Conservation (phyloP, 768 basidiomycete genomes). For the Auricularia sp. region DNA sequence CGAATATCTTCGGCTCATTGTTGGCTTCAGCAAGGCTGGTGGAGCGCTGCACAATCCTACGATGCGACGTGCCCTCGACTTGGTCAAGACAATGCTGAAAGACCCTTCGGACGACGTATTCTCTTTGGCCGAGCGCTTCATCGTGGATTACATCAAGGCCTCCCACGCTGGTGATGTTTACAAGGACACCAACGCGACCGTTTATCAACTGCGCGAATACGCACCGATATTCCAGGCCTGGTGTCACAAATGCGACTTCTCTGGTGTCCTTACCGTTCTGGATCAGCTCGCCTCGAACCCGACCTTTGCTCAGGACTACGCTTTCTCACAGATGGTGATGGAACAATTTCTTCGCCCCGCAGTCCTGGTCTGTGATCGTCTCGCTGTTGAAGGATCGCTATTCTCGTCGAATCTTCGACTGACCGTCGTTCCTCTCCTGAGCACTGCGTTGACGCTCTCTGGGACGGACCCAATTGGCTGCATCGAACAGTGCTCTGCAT, state of each 20-base stretch:
- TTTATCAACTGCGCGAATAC: constrained; percentile 44
- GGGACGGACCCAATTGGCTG: constrained; percentile 45
- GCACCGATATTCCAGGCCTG: constrained; percentile 46
- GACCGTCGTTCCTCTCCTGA: constrained; percentile 29
- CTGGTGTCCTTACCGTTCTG: constrained; percentile 45
- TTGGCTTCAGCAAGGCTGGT: constrained; percentile 14
- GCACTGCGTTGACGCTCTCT: constrained; percentile 33
- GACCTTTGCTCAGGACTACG: constrained; percentile 39
- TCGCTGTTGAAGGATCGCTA: constrained; percentile 33
- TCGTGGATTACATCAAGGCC: background rate
- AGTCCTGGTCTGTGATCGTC: constrained; percentile 37
- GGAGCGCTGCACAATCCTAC: constrained; percentile 11
- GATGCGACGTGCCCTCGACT: constrained; percentile 30
- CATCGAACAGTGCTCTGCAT: constrained; percentile 45
- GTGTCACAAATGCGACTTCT: constrained; percentile 37
- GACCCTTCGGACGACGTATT: constrained; percentile 16
- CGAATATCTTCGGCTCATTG: constrained; percentile 42
- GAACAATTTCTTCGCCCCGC: constrained; percentile 26
- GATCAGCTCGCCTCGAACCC: constrained; percentile 34
- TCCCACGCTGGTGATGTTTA: background rate
- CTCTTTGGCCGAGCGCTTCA: background rate
- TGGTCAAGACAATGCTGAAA: constrained; percentile 50
- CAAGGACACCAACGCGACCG: constrained; percentile 36
- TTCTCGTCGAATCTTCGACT: constrained; percentile 31
- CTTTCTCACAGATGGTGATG: constrained; percentile 34